Base-by-base conservation (phyloP, 495 filamentous ascomycete species). In the Penicillium argentinense region DNA sequence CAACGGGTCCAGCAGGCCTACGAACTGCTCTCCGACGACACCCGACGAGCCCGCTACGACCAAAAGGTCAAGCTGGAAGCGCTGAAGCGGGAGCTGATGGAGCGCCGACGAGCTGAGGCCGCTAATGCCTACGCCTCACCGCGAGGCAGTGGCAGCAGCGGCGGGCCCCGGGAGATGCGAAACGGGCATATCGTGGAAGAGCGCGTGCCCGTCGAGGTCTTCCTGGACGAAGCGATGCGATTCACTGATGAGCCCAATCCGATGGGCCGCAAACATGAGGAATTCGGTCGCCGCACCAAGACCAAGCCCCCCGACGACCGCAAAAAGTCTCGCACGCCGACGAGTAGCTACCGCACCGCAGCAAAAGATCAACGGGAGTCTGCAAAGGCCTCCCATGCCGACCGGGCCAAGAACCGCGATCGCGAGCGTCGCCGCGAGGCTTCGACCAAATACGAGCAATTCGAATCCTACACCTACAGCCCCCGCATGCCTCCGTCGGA, bases 1-100 rank as follows among this genome's bases (percentile, higher is more conserved):
- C 89, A 97, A 67, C 85, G 84, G 65, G 89, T 97, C 24, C 92
- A 97, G 65, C 80, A 91, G 51, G 89, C 93, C 36, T 98, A 95
- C 64, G 93, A 97, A 68, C 73, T 95, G 11, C 80, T 98, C 33
- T 89, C 83, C 59, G 87, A 97, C 62, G 86, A 91, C 21, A 72
- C 69, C 3, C 80, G 81, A 48, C 77, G 89, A 52, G 55, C 72
- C 40, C 81, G 80, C 47, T 95, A 96, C 67, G 90, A 98, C 65
- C 81, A 88, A 23, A 79, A 85, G 60, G 75, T 86, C 28, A 79
- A 74, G 57, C 66, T 92, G 29, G 77, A 75, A 4, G 72, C 87
- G 63, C 53, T 84, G 41, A 73, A 73, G 49, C 74, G 75, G 43
- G 73, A 82, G 56, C 53, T 73, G 53, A 54, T 70, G 60, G 67